Evolutionary conservation across 148 eudicot species (phyloP).

Genomic region (Limonium bicolor): DNA sequence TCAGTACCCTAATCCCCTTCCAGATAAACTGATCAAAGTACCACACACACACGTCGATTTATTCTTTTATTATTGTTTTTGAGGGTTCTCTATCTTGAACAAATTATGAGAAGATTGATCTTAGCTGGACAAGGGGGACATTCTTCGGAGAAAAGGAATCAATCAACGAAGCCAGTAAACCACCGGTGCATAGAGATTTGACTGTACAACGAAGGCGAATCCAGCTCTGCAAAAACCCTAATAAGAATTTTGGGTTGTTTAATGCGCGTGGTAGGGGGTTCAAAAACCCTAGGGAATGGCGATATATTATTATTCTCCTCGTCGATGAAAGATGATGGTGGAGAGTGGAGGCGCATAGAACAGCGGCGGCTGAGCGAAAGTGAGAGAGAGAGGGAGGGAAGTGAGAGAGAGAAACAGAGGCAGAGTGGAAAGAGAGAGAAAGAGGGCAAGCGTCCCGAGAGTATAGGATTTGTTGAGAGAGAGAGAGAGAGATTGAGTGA

Average conservation of each 20-base stretch:
- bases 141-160: background rate
- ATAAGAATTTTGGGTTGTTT: background rate
- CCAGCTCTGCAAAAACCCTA: constrained; percentile 29
- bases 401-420: background rate
- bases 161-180: constrained; percentile 44
- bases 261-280: constrained; percentile 2
- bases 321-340: background rate
- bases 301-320: background rate
- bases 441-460: too few species aligned
- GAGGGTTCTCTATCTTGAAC: too few species aligned
- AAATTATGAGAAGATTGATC: background rate
- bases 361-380: constrained; percentile 3
- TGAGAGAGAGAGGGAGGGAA: background rate
- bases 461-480: too few species aligned
- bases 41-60: too few species aligned
- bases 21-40: background rate
- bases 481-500: too few species aligned
- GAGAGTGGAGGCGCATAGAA: constrained; percentile 7
- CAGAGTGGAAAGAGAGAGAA: constrained; percentile 2
- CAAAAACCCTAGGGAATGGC: constrained; percentile 15
- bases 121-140: background rate
- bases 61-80: too few species aligned
- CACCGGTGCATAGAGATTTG: constrained; percentile 25
- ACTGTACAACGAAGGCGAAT: constrained; percentile 14
- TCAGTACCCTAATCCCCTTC: constrained; percentile 4